These are phyloP conservation scores for Puccinia horiana DNA, from an alignment of 1,284 basidiomycete species.

Conservation along the genomic window DNA sequence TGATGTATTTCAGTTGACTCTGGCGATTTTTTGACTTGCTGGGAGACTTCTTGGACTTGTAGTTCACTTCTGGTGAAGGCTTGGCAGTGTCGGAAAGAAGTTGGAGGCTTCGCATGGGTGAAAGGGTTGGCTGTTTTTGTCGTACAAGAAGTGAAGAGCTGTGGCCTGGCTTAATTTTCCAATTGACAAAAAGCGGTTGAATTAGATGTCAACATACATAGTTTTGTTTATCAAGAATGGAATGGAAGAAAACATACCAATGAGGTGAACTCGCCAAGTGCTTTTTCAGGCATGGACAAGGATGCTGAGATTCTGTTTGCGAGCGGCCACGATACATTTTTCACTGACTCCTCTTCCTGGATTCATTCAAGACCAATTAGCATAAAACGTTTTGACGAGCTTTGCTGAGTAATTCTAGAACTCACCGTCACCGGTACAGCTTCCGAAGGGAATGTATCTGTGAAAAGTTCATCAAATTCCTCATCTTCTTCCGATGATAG, in stretches of 20 bases:
- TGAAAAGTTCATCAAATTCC: slow-evolving; percentile 20
- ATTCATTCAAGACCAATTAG: neutral
- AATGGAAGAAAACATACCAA: neutral
- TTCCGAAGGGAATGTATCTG: neutral
- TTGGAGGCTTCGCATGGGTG: slow-evolving; percentile 19
- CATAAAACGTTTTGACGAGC: neutral
- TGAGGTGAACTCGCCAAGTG: neutral
- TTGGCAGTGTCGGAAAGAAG: neutral
- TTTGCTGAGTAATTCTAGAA: neutral
- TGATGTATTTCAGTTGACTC: slow-evolving; percentile 25
- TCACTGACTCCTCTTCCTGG: neutral
- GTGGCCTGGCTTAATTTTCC: neutral
- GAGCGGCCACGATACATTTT: neutral
- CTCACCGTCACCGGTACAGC: neutral
- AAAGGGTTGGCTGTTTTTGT: slow-evolving; percentile 7
- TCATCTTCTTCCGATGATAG: slow-evolving; percentile 19
- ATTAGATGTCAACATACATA: neutral
- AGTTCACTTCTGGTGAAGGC: neutral
- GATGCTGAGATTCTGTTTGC: slow-evolving; percentile 11
- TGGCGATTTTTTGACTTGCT: slow-evolving; percentile 16
- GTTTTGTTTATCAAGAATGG: neutral
- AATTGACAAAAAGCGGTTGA: neutral
- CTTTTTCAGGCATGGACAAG: slow-evolving; percentile 24
- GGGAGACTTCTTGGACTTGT: neutral
- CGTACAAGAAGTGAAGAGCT: neutral